Base-by-base conservation (phyloP, 2,329 filamentous ascomycete species). In the Alternaria ethzedia region DNA sequence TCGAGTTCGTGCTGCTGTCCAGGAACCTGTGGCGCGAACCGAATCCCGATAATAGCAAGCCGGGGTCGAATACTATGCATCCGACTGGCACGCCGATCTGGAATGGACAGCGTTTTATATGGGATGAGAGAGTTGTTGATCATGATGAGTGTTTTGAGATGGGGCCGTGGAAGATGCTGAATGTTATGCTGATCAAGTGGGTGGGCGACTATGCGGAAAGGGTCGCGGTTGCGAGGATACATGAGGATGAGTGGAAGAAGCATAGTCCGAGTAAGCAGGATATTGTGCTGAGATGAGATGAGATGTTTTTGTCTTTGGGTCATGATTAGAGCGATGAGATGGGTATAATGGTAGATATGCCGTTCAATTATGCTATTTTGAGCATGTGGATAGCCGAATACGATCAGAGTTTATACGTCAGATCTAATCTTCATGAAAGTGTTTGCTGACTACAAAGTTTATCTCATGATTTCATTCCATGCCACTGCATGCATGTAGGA, bases 81-180 rank as follows among this genome's bases (percentile, higher is more conserved):
- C 76, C 77, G 9, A 67, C 75, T 3, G 75, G 74, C 5, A 78
- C 75, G 5, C 77, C 77, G 0, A 74, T 79, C 45, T 79, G 76
- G 77, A 62, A 74, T 32, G 69, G 68, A 1, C 62, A 66, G 26
- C 57, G 62, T 1, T 79, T 78, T 47, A 44, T 76, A 3, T 77
- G 74, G 73, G 70, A 77, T 13, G 52, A 74, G 30, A 64, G 72
- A 20, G 63, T 78, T 32, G 59, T 63, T 4, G 76, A 78, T 45
- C 74, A 77, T 26, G 73, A 73, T 4, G 58, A 61, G 8, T 47
- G 66, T 0, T 77, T 71, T 44, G 55, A 54, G 9, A n/a, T 54
- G 11, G 73, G 71, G 5, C 69, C 72, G 20, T 79, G 76, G 76
- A 74, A 70, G 41, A 70, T 78, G 75, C 59, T 76, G 6, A 79